Evolutionary conservation across 164 flowering plant genomes (phyloP).

Genomic region (Liriodendron chinense): DNA sequence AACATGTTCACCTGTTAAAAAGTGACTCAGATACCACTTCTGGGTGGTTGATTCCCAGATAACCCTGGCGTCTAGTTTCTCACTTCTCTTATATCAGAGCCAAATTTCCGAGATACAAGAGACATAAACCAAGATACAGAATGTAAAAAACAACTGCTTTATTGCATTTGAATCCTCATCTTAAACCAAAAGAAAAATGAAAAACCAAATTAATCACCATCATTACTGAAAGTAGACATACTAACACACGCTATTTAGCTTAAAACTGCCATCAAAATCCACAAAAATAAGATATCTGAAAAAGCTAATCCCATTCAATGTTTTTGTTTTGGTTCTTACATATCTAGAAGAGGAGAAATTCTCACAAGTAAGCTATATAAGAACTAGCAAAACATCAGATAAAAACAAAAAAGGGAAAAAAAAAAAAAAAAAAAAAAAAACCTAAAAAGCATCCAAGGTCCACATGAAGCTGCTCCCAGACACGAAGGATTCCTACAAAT

Average conservation of each 20-base stretch:
- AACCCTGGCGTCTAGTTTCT: too few species aligned
- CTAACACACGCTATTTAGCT: neutral
- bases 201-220: neutral
- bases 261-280: neutral
- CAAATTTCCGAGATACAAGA: too few species aligned
- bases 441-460: neutral
- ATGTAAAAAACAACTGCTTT: neutral
- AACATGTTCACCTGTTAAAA: too few species aligned
- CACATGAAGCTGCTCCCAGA: neutral
- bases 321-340: neutral
- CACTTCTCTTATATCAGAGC: too few species aligned
- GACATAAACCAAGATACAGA: too few species aligned
- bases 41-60: too few species aligned
- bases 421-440: neutral
- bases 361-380: neutral
- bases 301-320: neutral
- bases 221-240: neutral
- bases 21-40: too few species aligned
- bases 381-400: neutral
- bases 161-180: neutral
- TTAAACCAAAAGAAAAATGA: neutral
- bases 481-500: neutral
- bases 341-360: neutral
- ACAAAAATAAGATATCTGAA: neutral
- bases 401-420: neutral